Evolutionary conservation across 345 rosid species (phyloP).

Genomic region (Brassica rapa): DNA sequence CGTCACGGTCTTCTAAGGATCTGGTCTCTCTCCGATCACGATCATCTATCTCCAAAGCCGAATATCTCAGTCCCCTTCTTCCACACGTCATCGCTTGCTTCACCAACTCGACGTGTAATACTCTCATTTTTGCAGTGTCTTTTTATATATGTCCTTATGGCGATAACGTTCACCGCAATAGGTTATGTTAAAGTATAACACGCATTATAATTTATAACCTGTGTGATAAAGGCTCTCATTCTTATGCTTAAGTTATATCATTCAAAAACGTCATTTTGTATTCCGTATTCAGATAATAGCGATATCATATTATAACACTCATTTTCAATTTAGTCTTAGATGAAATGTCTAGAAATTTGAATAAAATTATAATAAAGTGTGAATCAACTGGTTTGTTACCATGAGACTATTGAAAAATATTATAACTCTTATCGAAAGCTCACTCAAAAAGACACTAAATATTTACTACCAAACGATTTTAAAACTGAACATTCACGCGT

Average conservation of each 20-base stretch:
- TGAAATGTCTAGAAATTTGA: too few species aligned
- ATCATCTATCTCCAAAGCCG: constrained; percentile 11
- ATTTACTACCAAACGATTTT: not conserved
- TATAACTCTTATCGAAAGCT: not conserved
- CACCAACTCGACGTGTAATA: constrained; percentile 20
- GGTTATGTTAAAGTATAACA: not conserved
- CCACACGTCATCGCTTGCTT: constrained; percentile 36
- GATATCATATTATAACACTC: not conserved
- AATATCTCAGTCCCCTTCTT: constrained; percentile 24
- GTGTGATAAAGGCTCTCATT: not conserved
- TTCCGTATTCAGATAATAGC: not conserved
- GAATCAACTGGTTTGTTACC: too few species aligned
- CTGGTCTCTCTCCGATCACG: constrained; percentile 23
- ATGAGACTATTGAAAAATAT: too few species aligned
- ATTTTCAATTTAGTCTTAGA: too few species aligned
- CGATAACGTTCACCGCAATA: not conserved
- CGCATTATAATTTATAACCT: not conserved
- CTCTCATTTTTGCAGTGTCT: constrained; percentile 1
- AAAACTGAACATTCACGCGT: not conserved
- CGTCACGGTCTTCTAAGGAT: constrained; percentile 45
- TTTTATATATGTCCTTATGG: not conserved
- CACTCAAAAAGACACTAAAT: not conserved
- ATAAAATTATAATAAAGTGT: too few species aligned
- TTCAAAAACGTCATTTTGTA: not conserved
- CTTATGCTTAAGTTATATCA: not conserved